Evolutionary conservation across 352 stramenopile genomes (phyloP).

Genomic region (Globisporangium uncinulatum): DNA sequence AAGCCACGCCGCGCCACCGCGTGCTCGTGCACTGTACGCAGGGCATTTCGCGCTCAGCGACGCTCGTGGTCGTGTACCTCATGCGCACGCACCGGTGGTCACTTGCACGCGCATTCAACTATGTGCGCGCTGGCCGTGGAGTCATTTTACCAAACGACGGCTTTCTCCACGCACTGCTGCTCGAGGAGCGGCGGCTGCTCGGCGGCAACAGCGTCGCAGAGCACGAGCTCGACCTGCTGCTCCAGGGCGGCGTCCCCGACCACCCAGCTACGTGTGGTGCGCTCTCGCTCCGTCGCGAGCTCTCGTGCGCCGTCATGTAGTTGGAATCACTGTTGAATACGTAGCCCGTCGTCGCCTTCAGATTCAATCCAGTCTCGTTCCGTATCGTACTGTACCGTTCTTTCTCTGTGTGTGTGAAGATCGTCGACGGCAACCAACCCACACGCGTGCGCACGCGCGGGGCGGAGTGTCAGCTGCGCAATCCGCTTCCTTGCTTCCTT

Average conservation of each 20-base stretch:
- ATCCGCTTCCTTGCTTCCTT: no score
- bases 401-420: no score
- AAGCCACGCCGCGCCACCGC: constrained; percentile 10
- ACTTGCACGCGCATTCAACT: constrained; percentile 61
- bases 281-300: not conserved
- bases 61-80: constrained; percentile 63
- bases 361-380: no score
- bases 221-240: constrained; percentile 46
- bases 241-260: constrained; percentile 28
- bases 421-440: no score
- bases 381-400: no score
- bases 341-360: no score
- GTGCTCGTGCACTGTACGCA: constrained; percentile 74
- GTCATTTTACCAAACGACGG: constrained; percentile 61
- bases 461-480: no score
- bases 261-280: constrained; percentile 4
- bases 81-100: constrained; percentile 55
- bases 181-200: constrained; percentile 46
- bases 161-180: constrained; percentile 41
- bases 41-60: constrained; percentile 62
- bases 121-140: constrained; percentile 31
- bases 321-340: no score
- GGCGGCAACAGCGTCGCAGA: constrained; percentile 35
- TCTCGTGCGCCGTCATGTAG: not conserved
- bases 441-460: no score